These are phyloP conservation scores for Serendipita indica DNA, from an alignment of 768 basidiomycete species.

Conservation along the genomic window DNA sequence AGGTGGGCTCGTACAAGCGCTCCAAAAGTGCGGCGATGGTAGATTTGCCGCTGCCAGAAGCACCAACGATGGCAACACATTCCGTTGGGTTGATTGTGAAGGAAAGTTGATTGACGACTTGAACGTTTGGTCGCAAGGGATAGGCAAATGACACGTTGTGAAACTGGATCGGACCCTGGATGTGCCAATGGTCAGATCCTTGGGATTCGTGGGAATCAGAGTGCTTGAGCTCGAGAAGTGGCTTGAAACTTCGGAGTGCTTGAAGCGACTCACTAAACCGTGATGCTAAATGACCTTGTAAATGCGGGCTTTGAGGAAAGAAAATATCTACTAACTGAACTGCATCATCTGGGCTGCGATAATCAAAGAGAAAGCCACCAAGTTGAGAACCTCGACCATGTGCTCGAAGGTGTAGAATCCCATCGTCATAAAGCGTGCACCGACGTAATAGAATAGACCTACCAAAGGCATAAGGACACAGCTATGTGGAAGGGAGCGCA, in stretches of 20 bases:
- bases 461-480: neutral
- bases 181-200: constrained; percentile 48
- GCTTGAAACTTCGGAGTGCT: constrained; percentile 66
- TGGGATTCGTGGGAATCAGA: constrained; percentile 49
- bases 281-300: constrained; percentile 41
- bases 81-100: constrained; percentile 60
- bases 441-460: constrained; percentile 83
- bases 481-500: constrained; percentile 13
- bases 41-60: constrained; percentile 88
- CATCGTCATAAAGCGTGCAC: constrained; percentile 65
- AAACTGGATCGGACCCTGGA: constrained; percentile 57
- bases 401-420: constrained; percentile 76
- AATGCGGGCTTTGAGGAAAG: constrained; percentile 12
- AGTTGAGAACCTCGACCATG: constrained; percentile 80
- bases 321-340: constrained; percentile 51
- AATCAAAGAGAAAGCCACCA: constrained; percentile 86
- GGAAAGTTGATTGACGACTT: constrained; percentile 51
- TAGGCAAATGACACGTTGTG: constrained; percentile 69
- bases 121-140: constrained; percentile 58
- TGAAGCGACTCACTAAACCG: constrained; percentile 75
- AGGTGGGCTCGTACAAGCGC: constrained; percentile 66
- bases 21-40: constrained; percentile 79
- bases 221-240: constrained; percentile 44
- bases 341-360: constrained; percentile 82
- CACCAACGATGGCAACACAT: constrained; percentile 84